Evolutionary conservation across 768 basidiomycete species (phyloP).

Genomic region (Mycena polygramma): DNA sequence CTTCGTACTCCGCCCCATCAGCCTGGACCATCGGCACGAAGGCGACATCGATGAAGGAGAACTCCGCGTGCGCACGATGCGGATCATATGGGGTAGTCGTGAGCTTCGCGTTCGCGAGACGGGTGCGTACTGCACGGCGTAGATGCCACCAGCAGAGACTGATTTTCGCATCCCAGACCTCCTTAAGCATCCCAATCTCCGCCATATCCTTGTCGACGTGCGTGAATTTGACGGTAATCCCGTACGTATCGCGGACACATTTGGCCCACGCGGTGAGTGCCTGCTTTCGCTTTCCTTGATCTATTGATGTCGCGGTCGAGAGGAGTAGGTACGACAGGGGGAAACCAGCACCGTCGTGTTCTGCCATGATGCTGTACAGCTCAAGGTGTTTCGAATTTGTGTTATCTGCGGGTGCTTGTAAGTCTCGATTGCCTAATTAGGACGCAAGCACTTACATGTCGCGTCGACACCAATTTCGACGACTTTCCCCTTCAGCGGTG

Average conservation of each 20-base stretch:
- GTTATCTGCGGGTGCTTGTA: constrained; percentile 8
- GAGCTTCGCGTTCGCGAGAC: constrained; percentile 29
- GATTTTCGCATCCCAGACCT: constrained; percentile 35
- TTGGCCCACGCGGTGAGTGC: constrained; percentile 35
- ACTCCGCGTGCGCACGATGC: constrained; percentile 25
- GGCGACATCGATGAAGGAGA: constrained; percentile 31
- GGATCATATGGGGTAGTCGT: constrained; percentile 37
- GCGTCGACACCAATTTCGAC: constrained; percentile 36
- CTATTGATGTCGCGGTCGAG: constrained; percentile 38
- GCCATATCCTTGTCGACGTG: constrained; percentile 39
- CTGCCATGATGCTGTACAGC: constrained; percentile 41
- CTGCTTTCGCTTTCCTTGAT: constrained; percentile 34
- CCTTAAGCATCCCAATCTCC: constrained; percentile 25
- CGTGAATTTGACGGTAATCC: constrained; percentile 11
- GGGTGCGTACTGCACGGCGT: constrained; percentile 19
- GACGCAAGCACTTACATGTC: constrained; percentile 29
- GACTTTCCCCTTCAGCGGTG: constrained; percentile 11
- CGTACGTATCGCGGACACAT: constrained; percentile 27
- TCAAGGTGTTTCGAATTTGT: constrained; percentile 41
- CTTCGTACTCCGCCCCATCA: constrained; percentile 17
- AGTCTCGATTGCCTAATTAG: constrained; percentile 4
- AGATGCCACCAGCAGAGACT: constrained; percentile 40
- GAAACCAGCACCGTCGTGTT: constrained; percentile 41
- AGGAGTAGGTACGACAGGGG: constrained; percentile 40
- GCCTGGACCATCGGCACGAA: constrained; percentile 19